A percentile compares a stretch with the other conserved stretches of the same genome.
phyloP scores from a whole-genome alignment of 1,284 basidiomycete genomes.

The Volvariella volvacea region DNA sequence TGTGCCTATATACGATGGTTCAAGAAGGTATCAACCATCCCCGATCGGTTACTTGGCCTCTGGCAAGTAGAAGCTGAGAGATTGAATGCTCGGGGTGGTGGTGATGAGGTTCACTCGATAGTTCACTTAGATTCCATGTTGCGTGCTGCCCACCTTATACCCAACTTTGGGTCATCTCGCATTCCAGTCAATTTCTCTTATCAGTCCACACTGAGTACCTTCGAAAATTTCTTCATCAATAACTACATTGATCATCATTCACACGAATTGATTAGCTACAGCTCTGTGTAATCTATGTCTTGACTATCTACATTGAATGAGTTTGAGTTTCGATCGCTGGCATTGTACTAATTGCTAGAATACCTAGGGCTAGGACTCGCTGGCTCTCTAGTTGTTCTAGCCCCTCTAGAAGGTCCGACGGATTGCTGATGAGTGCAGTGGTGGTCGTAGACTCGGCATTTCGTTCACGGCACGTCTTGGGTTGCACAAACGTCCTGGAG shows the following conservation, averaged over 20 bases:
- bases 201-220: neutral
- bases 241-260: constrained; percentile 2
- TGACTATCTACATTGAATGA: too few relatives aligned
- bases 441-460: too few relatives aligned
- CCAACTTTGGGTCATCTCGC: neutral
- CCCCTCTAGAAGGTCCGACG: too few relatives aligned
- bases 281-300: too few relatives aligned
- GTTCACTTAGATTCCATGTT: constrained; percentile 8
- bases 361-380: too few relatives aligned
- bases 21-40: neutral
- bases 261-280: constrained; percentile 4
- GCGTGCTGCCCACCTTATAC: constrained; percentile 6
- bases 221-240: constrained; percentile 4
- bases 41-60: constrained; percentile 10
- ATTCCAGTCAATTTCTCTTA: neutral
- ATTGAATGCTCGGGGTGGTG: neutral
- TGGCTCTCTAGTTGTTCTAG: too few relatives aligned
- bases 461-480: too few relatives aligned
- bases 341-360: too few relatives aligned
- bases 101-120: constrained; percentile 1
- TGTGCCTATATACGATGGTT: constrained; percentile 13
- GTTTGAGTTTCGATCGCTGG: too few relatives aligned
- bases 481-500: too few relatives aligned
- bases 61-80: constrained; percentile 9
- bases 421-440: too few relatives aligned